Base-by-base conservation (phyloP, 129 eudicot species). In the Artemisia annua region DNA sequence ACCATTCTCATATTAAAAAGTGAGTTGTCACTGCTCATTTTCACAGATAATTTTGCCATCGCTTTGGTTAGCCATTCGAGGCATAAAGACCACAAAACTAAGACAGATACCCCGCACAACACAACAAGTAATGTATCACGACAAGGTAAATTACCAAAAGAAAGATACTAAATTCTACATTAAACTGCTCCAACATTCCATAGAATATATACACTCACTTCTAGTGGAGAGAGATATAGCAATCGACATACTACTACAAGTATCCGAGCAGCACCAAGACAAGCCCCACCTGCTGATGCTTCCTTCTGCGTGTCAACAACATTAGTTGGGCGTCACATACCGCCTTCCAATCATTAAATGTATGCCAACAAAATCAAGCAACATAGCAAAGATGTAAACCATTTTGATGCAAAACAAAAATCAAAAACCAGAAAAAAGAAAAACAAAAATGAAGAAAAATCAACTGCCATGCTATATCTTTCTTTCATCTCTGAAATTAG, bases 401-500 rank as follows among this genome's bases (percentile, higher is more conserved):
- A 62, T 80, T 80, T 75, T 64, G 74, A 77, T 71, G 73, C 69
- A 50, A 63, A 71, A 63, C 62, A 66, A 78, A 62, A 71, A 64
- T 18, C 11, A 65, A 46, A 57, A 67, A 17, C 11, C 32, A 71
- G 1, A 57, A 66, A 58, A 19, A 69, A 15, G 8, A 14, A 22
- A 5, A 73, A 16, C 1, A 46, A 76, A 56, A 70, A 54, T 4
- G 46, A 54, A 49, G 20, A 20, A 52, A 28, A 62, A 77, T 30
- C 73, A 48, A 78, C 71, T 71, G 54, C 87, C 79, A 68, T 75
- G 74, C 83, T 83, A 71, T 82, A 72, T 82, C 79, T 82, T 79
- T 82, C 89, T 78, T 83, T 75, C 75, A 74, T 75, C 73, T 63
- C 83, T 7, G 75, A 69, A 83, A 85, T 83, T 84, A 87, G 86